Percentiles rank a stretch among this genome's conserved stretches.
These are phyloP conservation scores for Fonsecaea pedrosoi DNA, from an alignment of 2,329 filamentous ascomycete species.

Conservation along the genomic window DNA sequence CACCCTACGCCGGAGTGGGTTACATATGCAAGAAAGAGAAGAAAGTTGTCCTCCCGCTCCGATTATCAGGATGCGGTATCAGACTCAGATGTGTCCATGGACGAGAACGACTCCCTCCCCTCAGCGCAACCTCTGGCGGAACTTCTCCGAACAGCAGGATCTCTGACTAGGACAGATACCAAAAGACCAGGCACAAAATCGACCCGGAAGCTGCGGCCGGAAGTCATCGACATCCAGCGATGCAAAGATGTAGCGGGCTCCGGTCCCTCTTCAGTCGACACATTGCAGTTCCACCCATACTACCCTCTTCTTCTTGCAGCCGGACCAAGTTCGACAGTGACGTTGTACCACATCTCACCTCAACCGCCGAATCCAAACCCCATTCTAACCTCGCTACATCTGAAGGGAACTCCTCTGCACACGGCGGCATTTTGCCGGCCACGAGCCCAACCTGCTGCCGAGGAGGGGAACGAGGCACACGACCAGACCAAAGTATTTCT, in stretches of 20 bases:
- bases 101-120: conserved; percentile 64
- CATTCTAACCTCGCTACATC: conserved; percentile 85
- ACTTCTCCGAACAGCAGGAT: conserved; percentile 76
- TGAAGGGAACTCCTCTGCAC: conserved; percentile 81
- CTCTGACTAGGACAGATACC: conserved; percentile 63
- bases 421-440: conserved; percentile 81
- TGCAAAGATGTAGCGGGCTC: conserved; percentile 79
- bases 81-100: conserved; percentile 54
- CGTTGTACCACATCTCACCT: conserved; percentile 85
- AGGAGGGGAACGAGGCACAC: conserved; percentile 6
- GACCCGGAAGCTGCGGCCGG: conserved; percentile 74
- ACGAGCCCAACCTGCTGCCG: conserved; percentile 60
- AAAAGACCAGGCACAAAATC: conserved; percentile 60
- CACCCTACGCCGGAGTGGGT: conserved; percentile 69
- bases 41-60: conserved; percentile 25
- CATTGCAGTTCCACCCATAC: conserved; percentile 85
- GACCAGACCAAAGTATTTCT: conserved; percentile 69
- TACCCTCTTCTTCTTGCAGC: conserved; percentile 83
- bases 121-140: conserved; percentile 78
- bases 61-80: conserved; percentile 57
- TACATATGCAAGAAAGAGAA: conserved; percentile 44
- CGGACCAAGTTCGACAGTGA: conserved; percentile 82
- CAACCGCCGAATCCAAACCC: conserved; percentile 82
- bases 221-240: conserved; percentile 88
- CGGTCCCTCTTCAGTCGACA: conserved; percentile 72